phyloP scores from a whole-genome alignment of 345 rosid genomes.

The Pistacia integerrima region DNA sequence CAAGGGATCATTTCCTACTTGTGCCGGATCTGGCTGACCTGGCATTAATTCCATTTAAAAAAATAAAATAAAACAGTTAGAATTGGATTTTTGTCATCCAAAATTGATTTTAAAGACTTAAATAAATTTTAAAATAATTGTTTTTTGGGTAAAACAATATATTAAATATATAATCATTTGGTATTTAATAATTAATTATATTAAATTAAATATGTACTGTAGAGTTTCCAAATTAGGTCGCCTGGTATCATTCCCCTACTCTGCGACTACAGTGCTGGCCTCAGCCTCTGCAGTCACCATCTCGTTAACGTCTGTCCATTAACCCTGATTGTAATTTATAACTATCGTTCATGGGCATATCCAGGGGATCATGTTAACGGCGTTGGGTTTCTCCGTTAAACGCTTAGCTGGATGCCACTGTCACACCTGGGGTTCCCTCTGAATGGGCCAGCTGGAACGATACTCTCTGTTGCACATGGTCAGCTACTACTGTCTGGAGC shows the following conservation, averaged over 20 bases:
- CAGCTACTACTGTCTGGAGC: slow-evolving; percentile 31
- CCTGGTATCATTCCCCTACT: slow-evolving; percentile 37
- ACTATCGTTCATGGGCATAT: background rate
- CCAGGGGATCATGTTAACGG: slow-evolving; percentile 6
- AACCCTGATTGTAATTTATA: too few relatives aligned
- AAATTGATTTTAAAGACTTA: too few relatives aligned
- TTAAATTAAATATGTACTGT: too few relatives aligned
- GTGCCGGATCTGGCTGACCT: slow-evolving; percentile 15
- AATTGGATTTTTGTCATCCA: too few relatives aligned
- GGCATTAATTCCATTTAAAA: slow-evolving; percentile 10
- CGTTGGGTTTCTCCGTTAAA: slow-evolving; percentile 14
- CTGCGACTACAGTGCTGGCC: slow-evolving; percentile 1
- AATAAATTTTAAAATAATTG: too few relatives aligned
- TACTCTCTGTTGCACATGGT: slow-evolving; percentile 34
- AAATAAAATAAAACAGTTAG: too few relatives aligned
- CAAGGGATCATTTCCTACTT: background rate
- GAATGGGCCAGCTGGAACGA: slow-evolving; percentile 43
- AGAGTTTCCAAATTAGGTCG: slow-evolving; percentile 16
- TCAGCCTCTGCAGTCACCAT: slow-evolving; percentile 27
- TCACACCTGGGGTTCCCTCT: background rate
- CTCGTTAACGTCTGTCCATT: slow-evolving; percentile 15
- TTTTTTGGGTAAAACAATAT: too few relatives aligned
- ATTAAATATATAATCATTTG: too few relatives aligned
- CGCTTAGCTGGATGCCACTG: slow-evolving; percentile 45
- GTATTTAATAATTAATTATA: too few relatives aligned